Evolutionary conservation across 495 filamentous ascomycete genomes (phyloP).

Genomic region (Xylaria telfairii): DNA sequence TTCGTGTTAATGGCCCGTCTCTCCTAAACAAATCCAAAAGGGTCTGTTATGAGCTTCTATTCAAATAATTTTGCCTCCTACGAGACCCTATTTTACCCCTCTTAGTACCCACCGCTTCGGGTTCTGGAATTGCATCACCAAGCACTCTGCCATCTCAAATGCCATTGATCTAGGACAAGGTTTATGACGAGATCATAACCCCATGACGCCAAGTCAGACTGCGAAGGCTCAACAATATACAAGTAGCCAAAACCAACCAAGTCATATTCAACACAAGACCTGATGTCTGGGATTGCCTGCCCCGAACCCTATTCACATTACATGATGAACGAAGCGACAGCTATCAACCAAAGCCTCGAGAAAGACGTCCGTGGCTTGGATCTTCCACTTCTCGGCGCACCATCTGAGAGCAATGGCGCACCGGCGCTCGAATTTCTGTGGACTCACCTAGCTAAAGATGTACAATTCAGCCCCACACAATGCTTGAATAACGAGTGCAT

Average conservation of each 20-base stretch:
- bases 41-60: neutral
- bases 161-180: neutral
- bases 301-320: neutral
- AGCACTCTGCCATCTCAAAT: neutral
- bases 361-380: neutral
- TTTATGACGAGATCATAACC: neutral
- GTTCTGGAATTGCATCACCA: neutral
- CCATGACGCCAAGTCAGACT: neutral
- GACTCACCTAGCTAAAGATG: neutral
- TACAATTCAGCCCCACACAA: neutral
- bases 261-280: neutral
- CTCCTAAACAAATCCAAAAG: neutral
- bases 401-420: neutral
- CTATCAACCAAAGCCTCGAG: slow-evolving; percentile 1
- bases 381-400: neutral
- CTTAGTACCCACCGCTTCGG: neutral
- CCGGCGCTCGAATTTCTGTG: slow-evolving; percentile 11
- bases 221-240: neutral
- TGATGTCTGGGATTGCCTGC: neutral
- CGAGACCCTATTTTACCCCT: neutral
- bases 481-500: neutral
- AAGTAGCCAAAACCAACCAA: neutral
- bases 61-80: neutral
- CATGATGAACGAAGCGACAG: slow-evolving; percentile 14
- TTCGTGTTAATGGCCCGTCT: neutral